Evolutionary conservation across 1,139 yeast genomes (phyloP), one percentile per base, ranked within the genome.

Genomic region (Pichia kudriavzevii): DNA sequence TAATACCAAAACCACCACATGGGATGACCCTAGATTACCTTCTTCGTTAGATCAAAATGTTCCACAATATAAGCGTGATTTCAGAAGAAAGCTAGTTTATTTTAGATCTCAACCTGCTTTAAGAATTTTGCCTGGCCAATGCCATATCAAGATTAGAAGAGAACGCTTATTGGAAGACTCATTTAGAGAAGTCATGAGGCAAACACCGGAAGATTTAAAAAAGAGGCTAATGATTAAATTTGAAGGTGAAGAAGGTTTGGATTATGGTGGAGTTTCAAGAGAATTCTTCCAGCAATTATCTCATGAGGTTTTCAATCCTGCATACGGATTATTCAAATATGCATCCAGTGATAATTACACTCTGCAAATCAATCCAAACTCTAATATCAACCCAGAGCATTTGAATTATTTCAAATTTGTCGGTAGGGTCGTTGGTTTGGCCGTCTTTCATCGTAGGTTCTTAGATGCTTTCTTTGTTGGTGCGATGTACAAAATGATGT

Each of bases 21-120:
- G 99, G 99, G 99, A 91, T 62, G 99, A 91, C 59, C 99, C 99
- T 46, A 79, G 99, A 58, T 71, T 91, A 56, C 99, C 99, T 32
- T 87, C 96, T 2, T 83, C 95, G 9, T 67, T 91, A 49, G 99
- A 91, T 59, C 98, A 91, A 64, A 91, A 88, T 52, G 99, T 91
- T 49, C 99, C 99, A 17, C 98, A 93, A 62, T 91, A 91, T 64
- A 93, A 91, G 72, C 91, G 99, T 66, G 99, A 91, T 63, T 91
- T 93, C 64, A 75, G 98, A 65, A 78, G 99, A 63, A 91, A 91
- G 65, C 85, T 91, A 40, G 91, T 91, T 47, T 91, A 91, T 63
- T 93, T 91, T 75, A 75, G 98, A 59, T 87, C 97, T 9, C 99
- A 91, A 64, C 98, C 98, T 7, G 97, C 97, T 7, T 68, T 93